A percentile compares a stretch with the other conserved stretches of the same genome.
phyloP scores from a whole-genome alignment of 179 eudicot genomes.

The Kewa caespitosa region DNA sequence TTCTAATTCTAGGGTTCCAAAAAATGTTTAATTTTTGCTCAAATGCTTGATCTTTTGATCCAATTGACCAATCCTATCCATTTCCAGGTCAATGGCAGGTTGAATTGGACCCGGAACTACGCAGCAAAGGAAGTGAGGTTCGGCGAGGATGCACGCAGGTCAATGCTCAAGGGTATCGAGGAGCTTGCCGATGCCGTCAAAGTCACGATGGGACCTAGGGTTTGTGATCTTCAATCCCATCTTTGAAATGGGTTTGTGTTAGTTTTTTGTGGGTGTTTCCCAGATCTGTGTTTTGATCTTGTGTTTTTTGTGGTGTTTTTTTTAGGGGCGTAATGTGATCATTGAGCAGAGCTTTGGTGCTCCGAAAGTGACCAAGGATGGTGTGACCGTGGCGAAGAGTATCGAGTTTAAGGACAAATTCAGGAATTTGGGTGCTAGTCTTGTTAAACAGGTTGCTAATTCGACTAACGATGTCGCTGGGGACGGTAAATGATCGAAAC shows the following conservation, averaged over 20 bases:
- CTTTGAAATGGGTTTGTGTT: background rate
- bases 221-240: conserved; percentile 15
- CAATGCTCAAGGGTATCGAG: conserved; percentile 89
- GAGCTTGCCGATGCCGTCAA: conserved; percentile 94
- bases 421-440: conserved; percentile 86
- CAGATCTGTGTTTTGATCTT: conserved; percentile 17
- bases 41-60: background rate
- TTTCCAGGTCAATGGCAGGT: conserved; percentile 54
- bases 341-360: conserved; percentile 89
- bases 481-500: conserved; percentile 57
- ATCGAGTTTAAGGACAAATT: conserved; percentile 83
- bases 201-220: conserved; percentile 99
- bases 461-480: conserved; percentile 98
- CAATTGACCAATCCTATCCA: background rate
- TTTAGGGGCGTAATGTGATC: conserved; percentile 81
- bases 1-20: background rate
- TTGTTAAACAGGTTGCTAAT: conserved; percentile 95
- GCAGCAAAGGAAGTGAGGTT: conserved; percentile 89
- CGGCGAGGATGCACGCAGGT: conserved; percentile 84
- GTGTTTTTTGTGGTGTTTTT: conserved; percentile 16
- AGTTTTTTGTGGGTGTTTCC: background rate
- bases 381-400: conserved; percentile 94
- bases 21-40: background rate
- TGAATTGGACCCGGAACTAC: conserved; percentile 80
- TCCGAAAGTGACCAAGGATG: conserved; percentile 96